Percentiles rank a stretch among this genome's conserved stretches.
Conservation (phyloP, 2,329 filamentous ascomycete species). For the Botryotinia globosa region DNA sequence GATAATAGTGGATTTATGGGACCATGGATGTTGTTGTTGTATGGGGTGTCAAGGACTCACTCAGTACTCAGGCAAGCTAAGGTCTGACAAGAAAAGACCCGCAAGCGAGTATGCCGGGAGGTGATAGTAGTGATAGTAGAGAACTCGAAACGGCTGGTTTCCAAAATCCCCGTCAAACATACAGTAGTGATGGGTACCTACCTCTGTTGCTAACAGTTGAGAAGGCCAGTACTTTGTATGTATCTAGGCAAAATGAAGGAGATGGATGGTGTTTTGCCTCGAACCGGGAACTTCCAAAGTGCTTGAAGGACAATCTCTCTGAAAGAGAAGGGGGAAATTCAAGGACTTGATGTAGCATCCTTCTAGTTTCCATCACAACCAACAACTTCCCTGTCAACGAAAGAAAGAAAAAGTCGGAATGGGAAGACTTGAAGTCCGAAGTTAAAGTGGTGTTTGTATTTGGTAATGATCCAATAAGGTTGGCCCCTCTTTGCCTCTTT, state of each 20-base stretch:
- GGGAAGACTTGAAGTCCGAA: neutral
- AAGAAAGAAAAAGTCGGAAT: too few relatives aligned
- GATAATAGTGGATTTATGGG: neutral
- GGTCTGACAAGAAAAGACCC: conserved; percentile 17
- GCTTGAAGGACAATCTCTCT: neutral
- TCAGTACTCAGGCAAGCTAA: neutral
- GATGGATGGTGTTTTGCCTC: neutral
- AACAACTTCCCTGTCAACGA: neutral
- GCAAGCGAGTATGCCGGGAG: conserved; percentile 4
- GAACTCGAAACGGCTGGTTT: conserved; percentile 19
- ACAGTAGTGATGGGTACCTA: neutral
- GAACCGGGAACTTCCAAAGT: neutral
- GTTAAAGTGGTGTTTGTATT: neutral
- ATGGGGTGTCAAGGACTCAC: neutral
- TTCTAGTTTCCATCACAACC: too few relatives aligned
- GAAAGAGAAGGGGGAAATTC: neutral
- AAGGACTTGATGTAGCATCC: neutral
- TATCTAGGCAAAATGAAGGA: neutral
- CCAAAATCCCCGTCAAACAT: conserved; percentile 12
- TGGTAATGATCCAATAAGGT: conserved; percentile 10
- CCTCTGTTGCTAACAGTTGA: neutral
- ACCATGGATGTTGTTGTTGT: neutral
- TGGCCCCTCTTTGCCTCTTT: conserved; percentile 7
- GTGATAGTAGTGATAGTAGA: conserved; percentile 17
- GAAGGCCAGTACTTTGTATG: neutral